These are phyloP conservation scores for Metarhizium album DNA, from an alignment of 2,329 filamentous ascomycete genomes.

Conservation along the genomic window DNA sequence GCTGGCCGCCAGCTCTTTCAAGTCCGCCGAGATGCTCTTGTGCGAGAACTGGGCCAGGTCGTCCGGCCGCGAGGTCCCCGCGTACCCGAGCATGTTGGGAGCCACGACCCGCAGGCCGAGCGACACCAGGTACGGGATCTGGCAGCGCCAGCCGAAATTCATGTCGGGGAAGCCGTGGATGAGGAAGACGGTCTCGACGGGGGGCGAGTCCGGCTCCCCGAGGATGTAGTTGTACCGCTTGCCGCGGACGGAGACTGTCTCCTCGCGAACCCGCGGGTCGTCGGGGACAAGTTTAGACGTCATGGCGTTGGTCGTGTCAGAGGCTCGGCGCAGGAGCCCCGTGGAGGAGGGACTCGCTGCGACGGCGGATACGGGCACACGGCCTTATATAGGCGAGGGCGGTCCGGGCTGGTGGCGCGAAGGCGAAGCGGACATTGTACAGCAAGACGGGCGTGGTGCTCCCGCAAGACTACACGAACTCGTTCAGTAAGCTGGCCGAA, in stretches of 20 bases:
- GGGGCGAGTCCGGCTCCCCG: constrained; percentile 34
- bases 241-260: constrained; percentile 53
- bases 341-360: too few species aligned
- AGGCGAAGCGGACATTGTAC: neutral
- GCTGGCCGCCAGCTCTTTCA: constrained; percentile 58
- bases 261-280: constrained; percentile 56
- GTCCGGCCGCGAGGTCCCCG: constrained; percentile 59
- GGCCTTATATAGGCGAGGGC: neutral
- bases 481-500: too few species aligned
- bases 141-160: constrained; percentile 77
- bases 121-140: constrained; percentile 65
- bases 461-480: too few species aligned
- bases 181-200: constrained; percentile 39
- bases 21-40: constrained; percentile 63
- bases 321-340: too few species aligned
- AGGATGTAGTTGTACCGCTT: constrained; percentile 59
- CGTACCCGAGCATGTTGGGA: constrained; percentile 82
- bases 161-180: constrained; percentile 78
- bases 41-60: constrained; percentile 53
- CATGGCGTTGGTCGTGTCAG: constrained; percentile 42
- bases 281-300: constrained; percentile 46
- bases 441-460: too few species aligned
- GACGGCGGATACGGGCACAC: neutral
- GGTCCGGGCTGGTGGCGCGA: neutral
- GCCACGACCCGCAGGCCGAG: constrained; percentile 70